phyloP scores from a whole-genome alignment of 345 rosid species.

The Sisymbrium irio region DNA sequence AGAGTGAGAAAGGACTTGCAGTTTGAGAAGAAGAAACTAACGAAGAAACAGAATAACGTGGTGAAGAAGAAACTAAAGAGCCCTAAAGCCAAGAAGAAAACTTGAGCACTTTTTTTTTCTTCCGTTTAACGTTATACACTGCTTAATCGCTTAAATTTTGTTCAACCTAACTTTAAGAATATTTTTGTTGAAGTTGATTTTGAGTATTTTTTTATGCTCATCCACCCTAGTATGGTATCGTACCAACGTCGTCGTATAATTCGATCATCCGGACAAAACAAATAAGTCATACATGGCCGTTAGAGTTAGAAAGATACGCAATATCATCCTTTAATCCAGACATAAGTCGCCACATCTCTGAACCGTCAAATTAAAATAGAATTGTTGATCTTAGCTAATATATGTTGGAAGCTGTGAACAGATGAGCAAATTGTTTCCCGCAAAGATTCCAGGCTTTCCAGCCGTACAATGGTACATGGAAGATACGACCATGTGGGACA shows the following conservation, averaged over 20 bases:
- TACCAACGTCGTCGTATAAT: neutral
- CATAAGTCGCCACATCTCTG: neutral
- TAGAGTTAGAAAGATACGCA: neutral
- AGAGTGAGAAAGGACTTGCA: constrained; percentile 48
- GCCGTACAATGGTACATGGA: constrained; percentile 3
- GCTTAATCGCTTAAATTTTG: neutral
- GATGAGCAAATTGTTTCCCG: constrained; percentile 12
- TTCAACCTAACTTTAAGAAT: neutral
- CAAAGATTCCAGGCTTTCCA: constrained; percentile 28
- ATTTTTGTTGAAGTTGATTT: neutral
- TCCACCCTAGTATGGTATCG: neutral
- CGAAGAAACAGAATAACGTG: constrained; percentile 37
- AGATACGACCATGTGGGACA: constrained; percentile 22
- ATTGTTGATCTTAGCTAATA: neutral
- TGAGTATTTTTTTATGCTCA: neutral
- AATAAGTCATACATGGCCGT: neutral
- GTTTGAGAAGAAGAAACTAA: constrained; percentile 41
- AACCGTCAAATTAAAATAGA: neutral
- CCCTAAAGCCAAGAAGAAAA: constrained; percentile 29
- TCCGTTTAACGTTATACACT: neutral
- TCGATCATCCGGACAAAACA: neutral
- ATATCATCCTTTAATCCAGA: neutral
- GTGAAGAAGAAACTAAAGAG: constrained; percentile 38
- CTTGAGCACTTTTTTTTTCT: neutral
- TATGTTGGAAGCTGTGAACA: constrained; percentile 15